These are phyloP conservation scores for Raphanus hybrid DNA, from an alignment of 441 rosid species.

Conservation along the genomic window DNA sequence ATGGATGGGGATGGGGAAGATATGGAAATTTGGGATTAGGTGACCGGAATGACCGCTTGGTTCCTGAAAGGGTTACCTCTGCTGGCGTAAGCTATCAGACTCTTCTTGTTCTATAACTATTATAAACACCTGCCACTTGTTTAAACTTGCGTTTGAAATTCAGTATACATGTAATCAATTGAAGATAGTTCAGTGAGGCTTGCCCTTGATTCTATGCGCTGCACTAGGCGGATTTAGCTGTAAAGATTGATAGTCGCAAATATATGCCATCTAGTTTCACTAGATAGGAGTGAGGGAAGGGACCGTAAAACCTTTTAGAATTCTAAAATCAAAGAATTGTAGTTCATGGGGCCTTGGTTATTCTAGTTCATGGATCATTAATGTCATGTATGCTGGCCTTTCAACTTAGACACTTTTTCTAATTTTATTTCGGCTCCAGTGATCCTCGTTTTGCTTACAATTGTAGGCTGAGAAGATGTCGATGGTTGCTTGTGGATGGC, in stretches of 20 bases:
- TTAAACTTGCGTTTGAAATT: no score
- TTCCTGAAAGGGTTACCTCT: slow-evolving; percentile 81
- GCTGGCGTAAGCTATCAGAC: slow-evolving; percentile 57
- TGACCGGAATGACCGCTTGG: slow-evolving; percentile 86
- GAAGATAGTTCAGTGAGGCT: not conserved
- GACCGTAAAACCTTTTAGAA: no score
- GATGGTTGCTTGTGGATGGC: slow-evolving; percentile 98
- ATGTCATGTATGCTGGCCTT: not conserved
- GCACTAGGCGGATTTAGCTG: slow-evolving; percentile 3
- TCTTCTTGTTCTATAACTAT: slow-evolving; percentile 32
- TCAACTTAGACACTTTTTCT: not conserved
- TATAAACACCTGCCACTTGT: no score
- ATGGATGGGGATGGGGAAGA: slow-evolving; percentile 99
- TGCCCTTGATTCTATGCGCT: not conserved
- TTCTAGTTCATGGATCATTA: slow-evolving; percentile 8
- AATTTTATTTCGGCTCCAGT: slow-evolving; percentile 6
- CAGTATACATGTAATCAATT: slow-evolving; percentile 3
- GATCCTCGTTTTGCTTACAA: slow-evolving; percentile 20
- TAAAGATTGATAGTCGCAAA: slow-evolving; percentile 3
- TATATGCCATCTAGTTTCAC: slow-evolving; percentile 4
- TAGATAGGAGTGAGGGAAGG: slow-evolving; percentile 1
- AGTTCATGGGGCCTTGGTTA: not conserved
- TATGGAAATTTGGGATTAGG: slow-evolving; percentile 99
- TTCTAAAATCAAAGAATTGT: no score
- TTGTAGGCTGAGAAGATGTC: slow-evolving; percentile 87